These are phyloP conservation scores for Inonotus obliquus DNA, from an alignment of 1,284 basidiomycete genomes.

Conservation along the genomic window DNA sequence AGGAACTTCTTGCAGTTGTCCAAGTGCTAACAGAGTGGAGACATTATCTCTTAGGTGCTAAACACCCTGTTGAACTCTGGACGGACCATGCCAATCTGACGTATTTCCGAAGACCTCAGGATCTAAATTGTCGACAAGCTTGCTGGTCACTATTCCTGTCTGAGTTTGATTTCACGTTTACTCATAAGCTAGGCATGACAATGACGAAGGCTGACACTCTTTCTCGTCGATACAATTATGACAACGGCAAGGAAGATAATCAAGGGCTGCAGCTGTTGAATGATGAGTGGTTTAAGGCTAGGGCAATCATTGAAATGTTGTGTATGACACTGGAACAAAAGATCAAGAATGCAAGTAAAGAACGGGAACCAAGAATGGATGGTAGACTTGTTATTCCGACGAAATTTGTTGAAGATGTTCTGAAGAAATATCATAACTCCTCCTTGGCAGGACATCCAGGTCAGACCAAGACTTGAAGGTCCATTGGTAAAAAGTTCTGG, in stretches of 20 bases:
- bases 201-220: neutral
- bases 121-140: neutral
- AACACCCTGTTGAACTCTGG: too few species aligned
- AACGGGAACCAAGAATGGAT: neutral
- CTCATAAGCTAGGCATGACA: neutral
- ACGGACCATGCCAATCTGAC: neutral
- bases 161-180: too few species aligned
- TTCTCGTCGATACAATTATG: neutral
- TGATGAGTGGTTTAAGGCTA: neutral
- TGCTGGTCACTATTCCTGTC: neutral
- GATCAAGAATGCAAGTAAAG: neutral
- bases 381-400: neutral
- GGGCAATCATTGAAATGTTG: neutral
- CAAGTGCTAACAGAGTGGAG: too few species aligned
- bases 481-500: neutral
- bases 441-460: too few species aligned
- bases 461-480: neutral
- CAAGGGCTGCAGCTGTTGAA: neutral
- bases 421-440: neutral
- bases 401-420: neutral
- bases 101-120: neutral
- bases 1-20: too few species aligned
- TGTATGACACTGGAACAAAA: neutral
- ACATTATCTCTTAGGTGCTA: too few species aligned
- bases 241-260: neutral